A percentile compares a stretch with the other conserved stretches of the same genome.
Evolutionary conservation across 2,329 filamentous ascomycete species (phyloP).

Genomic region (Colletotrichum sp.): DNA sequence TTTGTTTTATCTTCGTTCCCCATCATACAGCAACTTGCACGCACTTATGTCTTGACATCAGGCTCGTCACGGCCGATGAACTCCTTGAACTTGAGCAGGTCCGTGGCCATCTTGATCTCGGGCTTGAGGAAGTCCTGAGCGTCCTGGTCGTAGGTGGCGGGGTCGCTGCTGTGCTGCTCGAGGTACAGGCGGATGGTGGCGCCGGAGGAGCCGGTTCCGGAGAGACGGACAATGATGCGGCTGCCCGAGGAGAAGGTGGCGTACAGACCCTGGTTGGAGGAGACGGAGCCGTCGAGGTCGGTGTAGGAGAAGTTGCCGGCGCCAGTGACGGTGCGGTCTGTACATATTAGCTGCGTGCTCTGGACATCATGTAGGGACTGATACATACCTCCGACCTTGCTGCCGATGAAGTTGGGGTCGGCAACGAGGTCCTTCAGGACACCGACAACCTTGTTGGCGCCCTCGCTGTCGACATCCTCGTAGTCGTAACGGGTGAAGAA

Average conservation of each 20-base stretch:
- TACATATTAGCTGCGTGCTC: constrained; percentile 24
- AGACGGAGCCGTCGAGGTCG: constrained; percentile 95
- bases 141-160: constrained; percentile 77
- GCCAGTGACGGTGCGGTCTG: constrained; percentile 80
- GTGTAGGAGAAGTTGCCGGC: constrained; percentile 98
- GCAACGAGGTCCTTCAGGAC: constrained; percentile 81
- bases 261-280: constrained; percentile 95
- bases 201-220: constrained; percentile 92
- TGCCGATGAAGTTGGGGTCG: constrained; percentile 78
- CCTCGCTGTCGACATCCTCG: constrained; percentile 90
- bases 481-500: constrained; percentile 99
- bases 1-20: not conserved
- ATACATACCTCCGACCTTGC: constrained; percentile 71
- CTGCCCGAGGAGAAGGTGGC: constrained; percentile 94
- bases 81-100: constrained; percentile 91
- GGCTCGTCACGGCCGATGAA: constrained; percentile 91
- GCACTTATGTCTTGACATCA: constrained; percentile 86
- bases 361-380: not conserved
- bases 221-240: constrained; percentile 92
- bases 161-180: constrained; percentile 90
- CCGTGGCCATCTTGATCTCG: constrained; percentile 84
- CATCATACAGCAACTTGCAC: not conserved
- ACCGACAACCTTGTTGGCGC: constrained; percentile 87
- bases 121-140: constrained; percentile 94
- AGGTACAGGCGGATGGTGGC: constrained; percentile 97